Conservation (phyloP, 192 early-diverging fungal genomes). For the Coemansia sp. region DNA sequence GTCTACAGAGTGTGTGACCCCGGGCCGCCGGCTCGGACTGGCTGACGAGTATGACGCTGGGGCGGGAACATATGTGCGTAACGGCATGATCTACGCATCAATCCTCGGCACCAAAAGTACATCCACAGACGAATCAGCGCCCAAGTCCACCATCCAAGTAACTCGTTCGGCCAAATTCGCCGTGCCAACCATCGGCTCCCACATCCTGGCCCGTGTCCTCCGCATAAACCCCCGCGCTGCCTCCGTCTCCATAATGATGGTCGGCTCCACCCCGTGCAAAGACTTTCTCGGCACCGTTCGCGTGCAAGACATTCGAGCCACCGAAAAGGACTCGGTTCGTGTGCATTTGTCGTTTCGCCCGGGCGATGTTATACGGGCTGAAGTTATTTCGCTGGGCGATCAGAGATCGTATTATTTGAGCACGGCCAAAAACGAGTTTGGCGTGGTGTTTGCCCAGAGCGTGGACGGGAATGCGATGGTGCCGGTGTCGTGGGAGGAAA, state of each 20-base stretch:
- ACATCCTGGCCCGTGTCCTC: slow-evolving; percentile 82
- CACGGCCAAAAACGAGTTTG: slow-evolving; percentile 90
- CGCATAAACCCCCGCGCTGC: slow-evolving; percentile 89
- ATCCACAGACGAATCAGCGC: background rate
- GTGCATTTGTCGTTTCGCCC: slow-evolving; percentile 89
- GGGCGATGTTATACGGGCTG: slow-evolving; percentile 86
- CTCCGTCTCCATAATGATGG: slow-evolving; percentile 88
- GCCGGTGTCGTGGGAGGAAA: slow-evolving; percentile 96
- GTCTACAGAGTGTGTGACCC: slow-evolving; percentile 56
- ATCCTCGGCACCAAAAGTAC: slow-evolving; percentile 41
- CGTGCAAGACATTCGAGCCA: slow-evolving; percentile 91
- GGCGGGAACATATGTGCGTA: slow-evolving; percentile 68
- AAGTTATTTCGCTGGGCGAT: slow-evolving; percentile 91
- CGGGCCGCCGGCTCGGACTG: slow-evolving; percentile 76
- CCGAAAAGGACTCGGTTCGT: slow-evolving; percentile 92
- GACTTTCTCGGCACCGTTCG: slow-evolving; percentile 90
- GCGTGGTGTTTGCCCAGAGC: slow-evolving; percentile 92
- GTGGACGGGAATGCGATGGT: slow-evolving; percentile 81
- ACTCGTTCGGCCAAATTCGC: slow-evolving; percentile 63
- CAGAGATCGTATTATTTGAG: slow-evolving; percentile 86
- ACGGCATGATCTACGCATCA: slow-evolving; percentile 69
- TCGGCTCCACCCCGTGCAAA: slow-evolving; percentile 74
- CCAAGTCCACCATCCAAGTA: slow-evolving; percentile 56
- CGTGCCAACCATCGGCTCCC: slow-evolving; percentile 73
- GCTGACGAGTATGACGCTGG: slow-evolving; percentile 67